Conservation (phyloP, 2,329 filamentous ascomycete species). For the Graphilbum sp. region DNA sequence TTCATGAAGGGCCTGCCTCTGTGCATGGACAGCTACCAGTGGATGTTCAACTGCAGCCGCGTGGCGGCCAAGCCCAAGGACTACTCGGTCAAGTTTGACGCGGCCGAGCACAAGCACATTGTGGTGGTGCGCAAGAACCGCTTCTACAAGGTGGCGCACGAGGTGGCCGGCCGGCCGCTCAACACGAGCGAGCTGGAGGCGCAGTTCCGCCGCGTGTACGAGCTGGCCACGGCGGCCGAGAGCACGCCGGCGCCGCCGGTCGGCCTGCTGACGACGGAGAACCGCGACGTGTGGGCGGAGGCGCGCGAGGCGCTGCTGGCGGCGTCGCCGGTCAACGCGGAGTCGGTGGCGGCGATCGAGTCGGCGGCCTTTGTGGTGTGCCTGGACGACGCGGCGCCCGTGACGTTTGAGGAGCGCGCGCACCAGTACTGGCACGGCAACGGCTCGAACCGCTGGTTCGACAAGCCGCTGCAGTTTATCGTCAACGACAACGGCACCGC, state of each 20-base stretch:
- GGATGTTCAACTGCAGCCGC: conserved; percentile 94
- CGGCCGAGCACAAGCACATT: conserved; percentile 62
- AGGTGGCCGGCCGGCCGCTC: conserved; percentile 68
- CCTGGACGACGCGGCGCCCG: conserved; percentile 76
- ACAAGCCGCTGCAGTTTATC: conserved; percentile 97
- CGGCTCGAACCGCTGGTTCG: conserved; percentile 88
- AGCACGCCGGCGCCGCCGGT: conserved; percentile 52
- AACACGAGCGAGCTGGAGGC: conserved; percentile 80
- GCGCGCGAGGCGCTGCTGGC: conserved; percentile 61
- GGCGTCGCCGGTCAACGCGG: conserved; percentile 64
- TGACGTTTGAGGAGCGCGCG: conserved; percentile 89
- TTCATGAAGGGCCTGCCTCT: conserved; percentile 98
- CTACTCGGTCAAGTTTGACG: conserved; percentile 64
- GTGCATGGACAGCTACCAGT: conserved; percentile 96
- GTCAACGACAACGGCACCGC: conserved; percentile 95
- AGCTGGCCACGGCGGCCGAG: conserved; percentile 36
- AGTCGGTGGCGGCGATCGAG: conserved; percentile 66
- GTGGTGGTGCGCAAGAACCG: conserved; percentile 88
- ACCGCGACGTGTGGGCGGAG: conserved; percentile 85
- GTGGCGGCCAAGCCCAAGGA: conserved; percentile 72
- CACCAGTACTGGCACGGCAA: conserved; percentile 98
- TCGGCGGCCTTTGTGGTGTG: conserved; percentile 82
- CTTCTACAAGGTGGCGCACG: conserved; percentile 82
- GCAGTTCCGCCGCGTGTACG: conserved; percentile 74
- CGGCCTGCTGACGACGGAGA: conserved; percentile 75